Conservation (phyloP, 441 rosid genomes). For the Macaranga tanarius region DNA sequence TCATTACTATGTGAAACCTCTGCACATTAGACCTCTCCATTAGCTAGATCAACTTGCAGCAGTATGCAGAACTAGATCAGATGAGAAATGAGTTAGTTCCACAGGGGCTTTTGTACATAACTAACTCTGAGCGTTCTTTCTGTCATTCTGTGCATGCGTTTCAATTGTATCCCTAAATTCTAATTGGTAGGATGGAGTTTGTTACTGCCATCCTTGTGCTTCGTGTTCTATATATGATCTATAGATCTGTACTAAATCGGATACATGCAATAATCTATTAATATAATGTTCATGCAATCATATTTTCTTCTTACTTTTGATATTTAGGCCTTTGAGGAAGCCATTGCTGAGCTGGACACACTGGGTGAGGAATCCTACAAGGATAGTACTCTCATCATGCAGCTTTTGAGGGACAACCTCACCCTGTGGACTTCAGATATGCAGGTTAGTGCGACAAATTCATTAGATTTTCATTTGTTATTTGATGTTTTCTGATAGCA, state of each 20-base stretch:
- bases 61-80: background rate
- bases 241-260: background rate
- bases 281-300: background rate
- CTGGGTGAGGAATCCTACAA: constrained; percentile 90
- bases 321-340: constrained; percentile 77
- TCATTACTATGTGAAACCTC: background rate
- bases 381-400: constrained; percentile 93
- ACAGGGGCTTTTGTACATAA: background rate
- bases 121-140: background rate
- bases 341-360: constrained; percentile 84
- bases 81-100: background rate
- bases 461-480: background rate
- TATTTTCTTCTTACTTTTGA: constrained; percentile 14
- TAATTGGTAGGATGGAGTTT: background rate
- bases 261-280: background rate
- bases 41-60: background rate
- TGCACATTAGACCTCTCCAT: too few species aligned
- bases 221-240: background rate
- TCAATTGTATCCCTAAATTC: background rate
- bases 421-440: constrained; percentile 90
- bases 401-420: constrained; percentile 81
- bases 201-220: background rate
- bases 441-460: constrained; percentile 48
- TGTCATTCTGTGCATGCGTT: background rate
- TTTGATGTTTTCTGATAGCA: background rate